Evolutionary conservation across 2,329 filamentous ascomycete species (phyloP), one percentile per base, ranked within the genome.

Genomic region (Alternaria triticina): DNA sequence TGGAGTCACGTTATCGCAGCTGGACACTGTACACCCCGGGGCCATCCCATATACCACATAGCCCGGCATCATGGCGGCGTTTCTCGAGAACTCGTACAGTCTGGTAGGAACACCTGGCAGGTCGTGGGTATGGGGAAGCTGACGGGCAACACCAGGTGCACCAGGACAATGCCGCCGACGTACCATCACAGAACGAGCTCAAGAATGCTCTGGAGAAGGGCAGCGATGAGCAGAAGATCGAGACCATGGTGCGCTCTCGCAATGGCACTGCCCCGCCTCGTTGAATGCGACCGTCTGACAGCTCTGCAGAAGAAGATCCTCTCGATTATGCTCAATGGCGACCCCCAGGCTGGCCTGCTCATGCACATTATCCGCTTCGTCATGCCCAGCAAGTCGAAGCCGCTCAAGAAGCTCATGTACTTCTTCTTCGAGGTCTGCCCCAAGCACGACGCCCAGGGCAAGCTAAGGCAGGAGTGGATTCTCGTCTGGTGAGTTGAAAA

Each of bases 341-440:
- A 99, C 79, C 90, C 96, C 44, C 96, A 99, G 91, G 91, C 94
- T 25, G 90, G 94, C 72, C 87, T 99, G 20, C 89, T 99, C 74
- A 99, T 99, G 96, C 96, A 98, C 84, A 99, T 99, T 78, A 99
- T 99, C 81, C 93, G 96, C 80, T 99, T 99, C 80, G 94, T 99
- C 74, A 99, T 99, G 96, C 96, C 96, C 13, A 97, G 94, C 68
- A 97, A 96, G 85, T 93, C 92, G 82, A 99, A 99, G 85, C 86
- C 91, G 45, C 86, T 99, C 75, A 99, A 99, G 88, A 99, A 99
- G 86, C 87, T 99, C 65, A 88, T 99, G 59, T 99, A 99, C 84
- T 96, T 99, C 82, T 99, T 99, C 85, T 97, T 98, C 80, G 96
- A 99, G 83, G 96, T 98, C 80, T 98, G 96, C 81, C 96, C 95